Evolutionary conservation across 371 early-diverging fungal genomes (phyloP).

Genomic region (Entomophthora muscae): DNA sequence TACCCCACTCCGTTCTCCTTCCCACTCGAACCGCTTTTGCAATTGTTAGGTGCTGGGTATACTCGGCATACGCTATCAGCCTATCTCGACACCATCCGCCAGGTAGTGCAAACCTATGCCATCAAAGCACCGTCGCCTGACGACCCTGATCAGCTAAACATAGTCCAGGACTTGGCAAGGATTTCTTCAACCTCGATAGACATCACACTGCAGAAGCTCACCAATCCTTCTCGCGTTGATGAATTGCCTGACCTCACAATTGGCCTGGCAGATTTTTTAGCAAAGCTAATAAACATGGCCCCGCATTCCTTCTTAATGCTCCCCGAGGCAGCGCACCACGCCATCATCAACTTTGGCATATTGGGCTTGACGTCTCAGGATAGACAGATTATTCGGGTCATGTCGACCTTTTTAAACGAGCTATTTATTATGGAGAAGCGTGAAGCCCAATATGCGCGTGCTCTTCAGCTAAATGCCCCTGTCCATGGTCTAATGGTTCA

Average conservation of each 20-base stretch:
- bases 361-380: background rate
- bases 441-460: background rate
- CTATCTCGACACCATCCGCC: background rate
- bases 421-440: background rate
- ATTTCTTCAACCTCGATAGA: background rate
- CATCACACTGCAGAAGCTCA: background rate
- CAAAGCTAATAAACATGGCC: background rate
- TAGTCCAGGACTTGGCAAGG: background rate
- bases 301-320: slow-evolving; percentile 3
- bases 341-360: background rate
- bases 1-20: background rate
- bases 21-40: background rate
- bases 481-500: background rate
- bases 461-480: background rate
- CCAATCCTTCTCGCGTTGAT: background rate
- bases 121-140: background rate
- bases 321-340: background rate
- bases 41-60: background rate
- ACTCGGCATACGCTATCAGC: background rate
- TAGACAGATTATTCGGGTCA: background rate
- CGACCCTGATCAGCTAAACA: background rate
- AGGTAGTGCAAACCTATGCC: background rate
- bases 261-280: background rate
- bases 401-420: background rate
- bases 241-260: background rate